Conservation (phyloP, 208 protist species). For the Leishmania guyanensis region DNA sequence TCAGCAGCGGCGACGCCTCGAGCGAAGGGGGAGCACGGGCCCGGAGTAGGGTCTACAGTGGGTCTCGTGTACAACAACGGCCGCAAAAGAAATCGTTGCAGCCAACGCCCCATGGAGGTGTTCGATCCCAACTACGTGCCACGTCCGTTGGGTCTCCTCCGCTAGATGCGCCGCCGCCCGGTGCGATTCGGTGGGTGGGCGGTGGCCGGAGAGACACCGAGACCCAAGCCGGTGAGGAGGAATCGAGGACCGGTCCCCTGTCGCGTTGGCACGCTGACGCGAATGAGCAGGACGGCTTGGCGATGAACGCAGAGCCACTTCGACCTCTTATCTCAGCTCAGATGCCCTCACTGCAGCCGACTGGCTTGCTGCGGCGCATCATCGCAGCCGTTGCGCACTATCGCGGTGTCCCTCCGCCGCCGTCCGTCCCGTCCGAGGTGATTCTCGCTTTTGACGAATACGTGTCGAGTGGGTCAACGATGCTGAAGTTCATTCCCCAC, state of each 20-base stretch:
- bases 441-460: constrained; percentile 74
- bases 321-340: constrained; percentile 2
- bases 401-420: constrained; percentile 36
- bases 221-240: background rate
- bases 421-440: constrained; percentile 53
- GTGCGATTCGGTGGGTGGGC: constrained; percentile 16
- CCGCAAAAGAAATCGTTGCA: background rate
- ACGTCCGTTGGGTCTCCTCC: background rate
- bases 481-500: constrained; percentile 59
- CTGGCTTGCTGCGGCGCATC: constrained; percentile 43
- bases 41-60: background rate
- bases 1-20: background rate
- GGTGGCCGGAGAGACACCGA: background rate
- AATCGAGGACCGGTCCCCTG: background rate
- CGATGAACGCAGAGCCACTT: background rate
- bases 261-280: background rate
- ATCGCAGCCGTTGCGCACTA: constrained; percentile 48
- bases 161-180: background rate
- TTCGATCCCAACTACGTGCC: background rate
- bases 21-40: background rate
- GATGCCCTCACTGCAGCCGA: constrained; percentile 34
- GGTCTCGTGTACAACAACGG: background rate
- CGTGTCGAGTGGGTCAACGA: constrained; percentile 42
- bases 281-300: background rate
- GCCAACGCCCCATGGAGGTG: background rate